Percentiles rank a stretch among this genome's conserved stretches.
Evolutionary conservation across 108 stramenopile species (phyloP).

Genomic region (Cyclotella atomus): DNA sequence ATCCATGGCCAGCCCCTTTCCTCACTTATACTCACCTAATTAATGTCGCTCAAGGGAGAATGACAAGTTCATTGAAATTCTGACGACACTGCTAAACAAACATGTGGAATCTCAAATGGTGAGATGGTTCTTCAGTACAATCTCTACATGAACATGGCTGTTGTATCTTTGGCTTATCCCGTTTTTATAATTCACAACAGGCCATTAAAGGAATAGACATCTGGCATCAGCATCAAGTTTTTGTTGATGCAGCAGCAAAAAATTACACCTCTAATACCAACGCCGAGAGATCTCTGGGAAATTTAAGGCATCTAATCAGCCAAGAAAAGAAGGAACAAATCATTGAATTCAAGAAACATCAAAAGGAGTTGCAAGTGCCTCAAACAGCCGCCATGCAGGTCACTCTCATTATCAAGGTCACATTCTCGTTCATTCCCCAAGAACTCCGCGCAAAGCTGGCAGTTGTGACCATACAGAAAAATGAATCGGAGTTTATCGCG

Average conservation of each 20-base stretch:
- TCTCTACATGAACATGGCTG: no score
- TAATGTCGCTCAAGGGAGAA: slow-evolving; percentile 7
- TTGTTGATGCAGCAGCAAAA: background rate
- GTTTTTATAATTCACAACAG: no score
- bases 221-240: slow-evolving; percentile 11
- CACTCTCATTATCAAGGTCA: slow-evolving; percentile 13
- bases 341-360: background rate
- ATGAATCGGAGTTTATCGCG: slow-evolving; percentile 17
- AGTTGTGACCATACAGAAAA: slow-evolving; percentile 11
- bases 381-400: slow-evolving; percentile 22
- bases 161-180: no score
- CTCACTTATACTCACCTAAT: no score
- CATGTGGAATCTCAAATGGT: background rate
- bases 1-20: no score
- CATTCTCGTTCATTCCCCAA: slow-evolving; percentile 9
- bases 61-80: background rate
- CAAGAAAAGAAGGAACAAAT: background rate
- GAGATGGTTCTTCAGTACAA: background rate
- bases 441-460: slow-evolving; percentile 23
- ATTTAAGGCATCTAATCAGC: background rate
- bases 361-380: background rate
- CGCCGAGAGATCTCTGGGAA: background rate
- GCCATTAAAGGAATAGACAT: slow-evolving; percentile 3
- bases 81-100: background rate
- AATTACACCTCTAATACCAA: background rate